Base-by-base conservation (phyloP, 306 rosid genomes). In the cucumber (Cucumis sativus) region DNA sequence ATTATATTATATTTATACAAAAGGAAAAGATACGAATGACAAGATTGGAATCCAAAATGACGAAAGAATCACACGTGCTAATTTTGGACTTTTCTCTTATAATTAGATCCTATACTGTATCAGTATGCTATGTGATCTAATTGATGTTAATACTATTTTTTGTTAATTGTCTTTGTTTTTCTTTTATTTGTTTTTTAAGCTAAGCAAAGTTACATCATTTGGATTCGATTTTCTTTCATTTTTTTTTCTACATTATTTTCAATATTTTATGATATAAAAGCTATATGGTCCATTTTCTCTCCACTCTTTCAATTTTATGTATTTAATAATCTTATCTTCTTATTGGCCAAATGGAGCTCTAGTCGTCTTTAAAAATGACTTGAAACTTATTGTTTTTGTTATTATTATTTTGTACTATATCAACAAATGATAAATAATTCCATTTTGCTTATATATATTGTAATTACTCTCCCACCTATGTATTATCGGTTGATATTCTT, bases 181-280 rank as follows among this genome's bases (percentile, higher is more conserved):
- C 1, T 20, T 41, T 84, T 75, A 82, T 55, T 65, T 85, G 69
- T 82, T 83, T 87, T 80, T 28, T 28, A 23, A 23, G 25, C 3
- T 79, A 83, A 83, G 86, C 90, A 88, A 23, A 77, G 85, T 82
- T 80, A 86, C 90, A 83, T 87, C 88, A 84, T 1, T 43, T 21
- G 49, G 82, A 80, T 81, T 79, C 84, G 67, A 82, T 81, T 61
- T 79, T 75, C 85, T 51, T 80, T 80, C 58, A 64, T 76, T 45
- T 40, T 41, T 43, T 6, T 14, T 14, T 21, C 4, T 67, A 4
- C 14, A 12, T 40, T 67, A n/a, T 8, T 18, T n/a, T 40, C 4
- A 65, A 66, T 66, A 66, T 68, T 66, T 68, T 68, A 43, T 43
- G 40, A 43, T 68, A 43, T 68, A 20, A 45, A 69, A 43, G 10